Evolutionary conservation across 257 asterid genomes (phyloP).

Genomic region (Oldenlandia corymbosa): DNA sequence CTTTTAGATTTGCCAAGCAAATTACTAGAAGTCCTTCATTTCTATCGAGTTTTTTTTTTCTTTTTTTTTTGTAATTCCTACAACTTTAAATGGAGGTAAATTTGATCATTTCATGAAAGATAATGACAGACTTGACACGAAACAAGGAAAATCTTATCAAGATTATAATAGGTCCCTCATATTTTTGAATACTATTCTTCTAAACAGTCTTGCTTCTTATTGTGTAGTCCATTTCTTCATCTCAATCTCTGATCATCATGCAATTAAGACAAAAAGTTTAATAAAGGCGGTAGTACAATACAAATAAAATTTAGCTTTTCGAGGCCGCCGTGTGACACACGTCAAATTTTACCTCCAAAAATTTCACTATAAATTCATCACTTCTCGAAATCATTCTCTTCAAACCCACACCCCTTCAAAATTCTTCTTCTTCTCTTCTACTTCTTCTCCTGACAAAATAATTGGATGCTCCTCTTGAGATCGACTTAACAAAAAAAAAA

Average conservation of each 20-base stretch:
- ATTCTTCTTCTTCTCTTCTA: constrained; percentile 3
- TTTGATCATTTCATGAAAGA: no score
- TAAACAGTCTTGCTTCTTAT: neutral
- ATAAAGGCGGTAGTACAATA: constrained; percentile 17
- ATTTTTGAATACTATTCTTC: neutral
- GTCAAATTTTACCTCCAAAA: constrained; percentile 15
- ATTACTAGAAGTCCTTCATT: neutral
- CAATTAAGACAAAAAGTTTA: constrained; percentile 23
- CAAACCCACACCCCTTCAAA: constrained; percentile 10
- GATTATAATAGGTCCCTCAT: constrained; percentile 16
- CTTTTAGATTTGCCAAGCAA: neutral
- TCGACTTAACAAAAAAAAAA: no score
- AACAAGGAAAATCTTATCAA: constrained; percentile 8
- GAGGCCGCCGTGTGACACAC: constrained; percentile 23
- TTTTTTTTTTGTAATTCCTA: no score
- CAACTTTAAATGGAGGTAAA: no score
- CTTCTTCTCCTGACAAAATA: no score
- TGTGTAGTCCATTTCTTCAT: constrained; percentile 1
- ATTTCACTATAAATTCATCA: constrained; percentile 22
- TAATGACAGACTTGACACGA: no score
- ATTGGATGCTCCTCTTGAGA: neutral
- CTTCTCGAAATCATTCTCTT: neutral
- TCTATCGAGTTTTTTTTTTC: no score
- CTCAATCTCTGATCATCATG: constrained; percentile 12
- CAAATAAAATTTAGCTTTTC: constrained; percentile 8